Evolutionary conservation across 2,329 filamentous ascomycete species (phyloP), one percentile per base, ranked within the genome.

Genomic region (Colletotrichum sp.): DNA sequence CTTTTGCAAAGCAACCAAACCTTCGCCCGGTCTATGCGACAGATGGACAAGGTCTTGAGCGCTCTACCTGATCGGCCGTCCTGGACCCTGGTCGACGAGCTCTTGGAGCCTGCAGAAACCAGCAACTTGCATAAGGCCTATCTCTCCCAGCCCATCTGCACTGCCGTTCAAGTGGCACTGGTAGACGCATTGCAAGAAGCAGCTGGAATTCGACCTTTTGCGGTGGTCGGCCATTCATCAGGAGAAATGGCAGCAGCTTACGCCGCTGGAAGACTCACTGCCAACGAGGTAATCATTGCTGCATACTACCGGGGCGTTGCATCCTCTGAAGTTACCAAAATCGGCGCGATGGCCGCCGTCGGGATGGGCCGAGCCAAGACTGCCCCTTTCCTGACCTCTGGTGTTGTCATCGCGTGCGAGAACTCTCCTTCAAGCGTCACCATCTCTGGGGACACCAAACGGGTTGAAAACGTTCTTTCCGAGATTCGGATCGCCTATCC

Each of bases 231-330:
- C 0, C 87, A 89, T 72, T 87, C 85, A 0, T 82, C 79, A 6
- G 87, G 87, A 2, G 87, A 89, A 77, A 87, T 89, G 28, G 86
- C 83, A 0, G 87, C 87, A 3, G 86, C 87, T 1, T 88, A 88
- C 64, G 85, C 86, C 1, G 80, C 83, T 2, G 84, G 86, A 2
- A 72, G 77, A 4, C 72, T 89, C 6, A 80, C 83, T 0, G 77
- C 81, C 0, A 73, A 81, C 16, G 82, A 83, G 6, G 86, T 86
- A 4, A 84, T 87, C 69, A 79, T 80, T 2, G 77, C 82, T 0
- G 85, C 86, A 2, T 71, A 71, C 28, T 75, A 1, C 87, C 68
- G 72, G 6, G 72, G 72, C 5, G 30, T 78, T 4, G 67, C 55
- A 72, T 13, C 52, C 36, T 7, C 26, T 16, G 76, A 79, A 34